Base-by-base conservation (phyloP, 345 rosid species). In the Alliaria petiolata region DNA sequence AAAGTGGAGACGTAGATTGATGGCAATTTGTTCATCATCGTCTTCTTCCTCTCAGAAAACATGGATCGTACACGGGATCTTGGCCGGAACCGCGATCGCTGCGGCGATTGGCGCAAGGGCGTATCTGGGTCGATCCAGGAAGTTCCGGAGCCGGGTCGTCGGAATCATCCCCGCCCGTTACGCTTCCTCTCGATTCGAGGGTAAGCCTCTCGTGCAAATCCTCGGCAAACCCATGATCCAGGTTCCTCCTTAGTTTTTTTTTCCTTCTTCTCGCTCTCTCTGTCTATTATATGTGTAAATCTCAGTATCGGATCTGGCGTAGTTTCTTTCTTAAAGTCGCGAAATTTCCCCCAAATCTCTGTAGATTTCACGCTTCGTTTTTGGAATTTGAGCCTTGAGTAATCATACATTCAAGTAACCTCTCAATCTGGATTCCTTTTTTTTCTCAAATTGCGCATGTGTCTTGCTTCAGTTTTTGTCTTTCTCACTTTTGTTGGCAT, bases 211-310 rank as follows among this genome's bases (percentile, higher is more conserved):
- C 39, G 93, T 87, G 53, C 57, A 77, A 47, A 91, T 95, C 81
- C 85, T 91, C 20, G 98, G 98, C 52, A 95, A 91, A 79, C 96
- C 99, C 81, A 95, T 95, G 99, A 95, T 95, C 77, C 98, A 95
- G 96, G 98, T 91, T 63, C 62, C 70, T 62, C 40, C 38, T 17
- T 43, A 11, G 2, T 3, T 8, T 17, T 2, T 65, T 30, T 46
- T 33, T 30, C n/a, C n/a, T 11, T 36, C 11, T 0, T 12, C 12
- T 22, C 36, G 31, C 20, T 59, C 15, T 22, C 42, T 57, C 56
- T 36, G 35, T 33, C 45, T 42, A 3, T 33, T 19, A 40, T 43
- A 14, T 20, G 33, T 43, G 8, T 25, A 15, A 44, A 44, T 56
- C 47, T 36, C 14, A 36, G n/a, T 15, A 51, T 62, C 10, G 61